Evolutionary conservation across 2,329 filamentous ascomycete species (phyloP).

Genomic region (Macroventuria anomochaeta): DNA sequence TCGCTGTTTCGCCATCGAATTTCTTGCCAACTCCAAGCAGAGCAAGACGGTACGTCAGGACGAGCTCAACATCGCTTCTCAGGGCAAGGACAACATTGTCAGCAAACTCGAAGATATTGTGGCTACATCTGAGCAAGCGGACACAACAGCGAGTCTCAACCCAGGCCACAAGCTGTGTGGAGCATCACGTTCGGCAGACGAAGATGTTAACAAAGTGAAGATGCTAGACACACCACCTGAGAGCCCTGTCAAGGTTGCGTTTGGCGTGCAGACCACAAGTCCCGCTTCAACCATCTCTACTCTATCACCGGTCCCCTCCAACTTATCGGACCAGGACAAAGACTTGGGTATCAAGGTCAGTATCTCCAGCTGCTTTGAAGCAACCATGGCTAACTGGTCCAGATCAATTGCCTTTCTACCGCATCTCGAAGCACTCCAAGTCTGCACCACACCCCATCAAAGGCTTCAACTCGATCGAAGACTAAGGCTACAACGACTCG

Average conservation of each 20-base stretch:
- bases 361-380: no score
- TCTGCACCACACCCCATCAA: not conserved
- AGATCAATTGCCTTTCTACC: not conserved
- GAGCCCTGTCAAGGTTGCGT: not conserved
- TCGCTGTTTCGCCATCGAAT: not conserved
- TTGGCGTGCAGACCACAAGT: not conserved
- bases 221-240: constrained; percentile 13
- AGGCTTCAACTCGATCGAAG: not conserved
- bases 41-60: not conserved
- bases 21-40: not conserved
- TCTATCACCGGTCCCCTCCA: constrained; percentile 4
- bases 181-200: not conserved
- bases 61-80: constrained; percentile 4
- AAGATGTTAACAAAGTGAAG: not conserved
- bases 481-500: not conserved
- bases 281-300: not conserved
- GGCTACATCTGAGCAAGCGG: constrained; percentile 13
- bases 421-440: not conserved
- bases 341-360: not conserved
- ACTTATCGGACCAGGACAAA: not conserved
- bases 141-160: constrained; percentile 7
- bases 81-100: constrained; percentile 6
- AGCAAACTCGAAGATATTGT: constrained; percentile 20
- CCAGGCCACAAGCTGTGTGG: constrained; percentile 18
- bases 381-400: not conserved